Evolutionary conservation across 106 monocot genomes (phyloP).

Genomic region (Hemerocallis citrina): DNA sequence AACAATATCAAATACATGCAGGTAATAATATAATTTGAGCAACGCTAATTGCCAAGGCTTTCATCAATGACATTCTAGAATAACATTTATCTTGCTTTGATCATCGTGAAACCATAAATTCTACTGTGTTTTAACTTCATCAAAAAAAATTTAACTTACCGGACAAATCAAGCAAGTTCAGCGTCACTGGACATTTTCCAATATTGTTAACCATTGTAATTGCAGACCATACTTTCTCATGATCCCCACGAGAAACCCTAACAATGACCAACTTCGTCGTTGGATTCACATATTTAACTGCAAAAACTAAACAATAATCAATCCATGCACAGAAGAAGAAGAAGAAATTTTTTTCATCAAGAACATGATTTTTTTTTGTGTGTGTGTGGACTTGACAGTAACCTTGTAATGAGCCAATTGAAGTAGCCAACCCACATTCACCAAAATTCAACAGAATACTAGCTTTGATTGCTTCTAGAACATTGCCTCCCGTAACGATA

Average conservation of each 20-base stretch:
- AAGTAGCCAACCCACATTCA: slow-evolving; percentile 73
- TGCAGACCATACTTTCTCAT: slow-evolving; percentile 82
- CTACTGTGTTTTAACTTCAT: too few species aligned
- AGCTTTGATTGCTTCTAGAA: slow-evolving; percentile 74
- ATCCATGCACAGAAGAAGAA: neutral
- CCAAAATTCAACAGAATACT: slow-evolving; percentile 79
- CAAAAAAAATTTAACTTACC: slow-evolving; percentile 22
- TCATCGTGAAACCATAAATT: too few species aligned
- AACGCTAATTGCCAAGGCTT: too few species aligned
- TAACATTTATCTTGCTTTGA: too few species aligned
- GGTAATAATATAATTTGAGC: too few species aligned
- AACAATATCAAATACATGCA: too few species aligned
- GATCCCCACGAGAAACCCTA: slow-evolving; percentile 57
- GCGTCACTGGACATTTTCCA: slow-evolving; percentile 49
- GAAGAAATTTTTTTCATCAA: too few species aligned
- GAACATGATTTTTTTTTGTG: too few species aligned
- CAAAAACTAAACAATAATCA: slow-evolving; percentile 17
- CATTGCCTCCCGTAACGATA: slow-evolving; percentile 44
- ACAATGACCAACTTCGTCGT: slow-evolving; percentile 67
- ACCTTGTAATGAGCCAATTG: slow-evolving; percentile 83
- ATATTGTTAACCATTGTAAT: slow-evolving; percentile 81
- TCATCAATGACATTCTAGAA: too few species aligned
- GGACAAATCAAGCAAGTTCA: slow-evolving; percentile 41
- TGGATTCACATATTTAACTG: slow-evolving; percentile 85
- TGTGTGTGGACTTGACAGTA: too few species aligned